Conservation (phyloP, 352 stramenopile species). For the Phytophthora europaea region DNA sequence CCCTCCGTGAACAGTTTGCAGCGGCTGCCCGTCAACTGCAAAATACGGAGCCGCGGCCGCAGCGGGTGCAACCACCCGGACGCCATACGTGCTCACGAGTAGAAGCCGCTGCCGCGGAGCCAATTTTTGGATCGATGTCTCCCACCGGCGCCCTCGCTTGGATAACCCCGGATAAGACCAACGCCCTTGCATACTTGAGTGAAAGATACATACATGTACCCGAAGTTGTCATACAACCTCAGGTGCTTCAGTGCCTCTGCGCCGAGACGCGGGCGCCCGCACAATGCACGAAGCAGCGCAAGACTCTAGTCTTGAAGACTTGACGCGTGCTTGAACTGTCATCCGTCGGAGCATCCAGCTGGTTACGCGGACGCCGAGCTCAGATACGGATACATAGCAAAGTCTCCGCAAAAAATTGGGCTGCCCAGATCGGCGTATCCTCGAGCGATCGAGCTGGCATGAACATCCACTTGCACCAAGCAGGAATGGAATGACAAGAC, state of each 20-base stretch:
- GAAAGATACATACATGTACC: conserved; percentile 11
- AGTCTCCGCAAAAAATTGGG: conserved; percentile 10
- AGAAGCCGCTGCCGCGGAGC: background rate
- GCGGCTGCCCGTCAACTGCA: background rate
- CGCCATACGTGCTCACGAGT: background rate
- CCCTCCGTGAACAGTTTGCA: background rate
- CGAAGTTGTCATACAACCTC: background rate
- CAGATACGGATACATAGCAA: conserved; percentile 3
- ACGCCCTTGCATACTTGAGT: background rate
- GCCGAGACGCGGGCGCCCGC: background rate
- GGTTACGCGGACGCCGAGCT: conserved; percentile 10
- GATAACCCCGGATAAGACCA: conserved; percentile 21
- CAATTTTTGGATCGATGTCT: background rate
- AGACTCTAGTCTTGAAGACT: too few relatives aligned
- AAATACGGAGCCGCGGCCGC: background rate
- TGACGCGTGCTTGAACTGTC: conserved; percentile 11
- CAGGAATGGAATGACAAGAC: background rate
- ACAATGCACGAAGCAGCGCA: background rate
- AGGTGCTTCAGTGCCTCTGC: background rate
- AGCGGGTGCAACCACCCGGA: background rate
- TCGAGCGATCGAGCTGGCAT: background rate
- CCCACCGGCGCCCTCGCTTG: background rate
- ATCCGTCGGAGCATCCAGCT: conserved; percentile 10
- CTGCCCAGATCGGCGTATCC: conserved; percentile 22
- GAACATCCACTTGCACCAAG: background rate